Evolutionary conservation across 2,329 filamentous ascomycete genomes (phyloP).

Genomic region (Bipolaris cookei): DNA sequence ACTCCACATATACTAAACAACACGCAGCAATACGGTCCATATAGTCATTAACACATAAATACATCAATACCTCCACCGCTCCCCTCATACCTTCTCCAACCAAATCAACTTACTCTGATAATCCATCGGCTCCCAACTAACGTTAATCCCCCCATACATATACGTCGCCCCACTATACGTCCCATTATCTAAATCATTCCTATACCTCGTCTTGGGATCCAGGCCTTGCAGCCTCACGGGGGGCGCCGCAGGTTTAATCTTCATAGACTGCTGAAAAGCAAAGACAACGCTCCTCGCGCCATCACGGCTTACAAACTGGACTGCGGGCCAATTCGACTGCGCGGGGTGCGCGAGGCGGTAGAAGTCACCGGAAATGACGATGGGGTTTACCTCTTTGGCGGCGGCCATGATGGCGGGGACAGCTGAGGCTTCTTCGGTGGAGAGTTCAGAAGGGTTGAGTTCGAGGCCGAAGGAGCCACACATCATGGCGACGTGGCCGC

Average conservation of each 20-base stretch:
- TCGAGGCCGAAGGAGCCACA: constrained; percentile 71
- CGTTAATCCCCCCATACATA: constrained; percentile 67
- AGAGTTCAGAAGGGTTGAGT: constrained; percentile 62
- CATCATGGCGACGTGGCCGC: constrained; percentile 72
- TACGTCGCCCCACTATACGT: constrained; percentile 65
- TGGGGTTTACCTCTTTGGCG: constrained; percentile 64
- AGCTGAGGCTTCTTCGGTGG: constrained; percentile 58
- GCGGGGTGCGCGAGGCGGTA: constrained; percentile 66
- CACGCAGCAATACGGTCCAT: too few relatives aligned
- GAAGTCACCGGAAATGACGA: constrained; percentile 65
- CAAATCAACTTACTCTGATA: constrained; percentile 65
- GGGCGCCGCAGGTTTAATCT: constrained; percentile 61
- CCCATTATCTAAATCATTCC: constrained; percentile 57
- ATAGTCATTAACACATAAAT: not conserved
- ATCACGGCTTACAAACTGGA: constrained; percentile 64
- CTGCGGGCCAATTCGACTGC: constrained; percentile 67
- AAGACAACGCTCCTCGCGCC: constrained; percentile 61
- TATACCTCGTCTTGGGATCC: constrained; percentile 61
- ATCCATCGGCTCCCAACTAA: constrained; percentile 56
- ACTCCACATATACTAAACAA: too few relatives aligned
- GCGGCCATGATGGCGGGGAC: constrained; percentile 63
- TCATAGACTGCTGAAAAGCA: constrained; percentile 64
- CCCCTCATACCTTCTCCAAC: constrained; percentile 52
- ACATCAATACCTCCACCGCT: not conserved
- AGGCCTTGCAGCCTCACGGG: constrained; percentile 63